phyloP scores from a whole-genome alignment of 176 grass and related monocot genomes.

The Tillandsia leiboldiana region DNA sequence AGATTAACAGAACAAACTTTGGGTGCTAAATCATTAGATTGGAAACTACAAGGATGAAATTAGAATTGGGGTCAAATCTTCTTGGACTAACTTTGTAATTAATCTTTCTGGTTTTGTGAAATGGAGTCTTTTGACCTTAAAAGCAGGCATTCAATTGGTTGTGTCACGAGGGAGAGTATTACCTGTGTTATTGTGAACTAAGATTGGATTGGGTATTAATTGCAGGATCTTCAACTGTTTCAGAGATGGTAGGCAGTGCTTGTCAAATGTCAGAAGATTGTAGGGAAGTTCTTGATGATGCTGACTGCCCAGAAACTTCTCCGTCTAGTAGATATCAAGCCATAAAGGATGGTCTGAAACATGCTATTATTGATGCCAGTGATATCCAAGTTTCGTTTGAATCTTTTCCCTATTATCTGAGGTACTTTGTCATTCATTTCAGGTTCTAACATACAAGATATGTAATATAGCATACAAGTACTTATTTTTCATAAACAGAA shows the following conservation, averaged over 20 bases:
- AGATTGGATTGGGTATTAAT: neutral
- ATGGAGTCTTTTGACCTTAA: constrained; percentile 4
- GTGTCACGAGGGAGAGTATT: neutral
- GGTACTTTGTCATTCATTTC: constrained; percentile 32
- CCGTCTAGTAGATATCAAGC: constrained; percentile 34
- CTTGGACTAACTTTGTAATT: neutral
- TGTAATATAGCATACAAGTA: neutral
- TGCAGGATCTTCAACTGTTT: constrained; percentile 46
- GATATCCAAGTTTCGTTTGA: constrained; percentile 73
- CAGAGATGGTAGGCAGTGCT: constrained; percentile 47
- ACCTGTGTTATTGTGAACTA: neutral
- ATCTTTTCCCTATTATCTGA: constrained; percentile 84
- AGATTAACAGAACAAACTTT: no score
- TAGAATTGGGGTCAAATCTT: neutral
- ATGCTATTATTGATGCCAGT: constrained; percentile 44
- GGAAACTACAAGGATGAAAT: no score
- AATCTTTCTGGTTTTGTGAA: neutral
- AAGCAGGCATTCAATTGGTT: neutral
- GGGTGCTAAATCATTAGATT: no score
- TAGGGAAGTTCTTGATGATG: constrained; percentile 16
- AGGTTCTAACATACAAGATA: neutral
- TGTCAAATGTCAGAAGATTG: constrained; percentile 60
- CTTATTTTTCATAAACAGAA: neutral
- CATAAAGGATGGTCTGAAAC: constrained; percentile 77
- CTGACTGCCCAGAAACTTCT: constrained; percentile 28